These are phyloP conservation scores for Pythium diclinum DNA, from an alignment of 352 stramenopile genomes.

Conservation along the genomic window DNA sequence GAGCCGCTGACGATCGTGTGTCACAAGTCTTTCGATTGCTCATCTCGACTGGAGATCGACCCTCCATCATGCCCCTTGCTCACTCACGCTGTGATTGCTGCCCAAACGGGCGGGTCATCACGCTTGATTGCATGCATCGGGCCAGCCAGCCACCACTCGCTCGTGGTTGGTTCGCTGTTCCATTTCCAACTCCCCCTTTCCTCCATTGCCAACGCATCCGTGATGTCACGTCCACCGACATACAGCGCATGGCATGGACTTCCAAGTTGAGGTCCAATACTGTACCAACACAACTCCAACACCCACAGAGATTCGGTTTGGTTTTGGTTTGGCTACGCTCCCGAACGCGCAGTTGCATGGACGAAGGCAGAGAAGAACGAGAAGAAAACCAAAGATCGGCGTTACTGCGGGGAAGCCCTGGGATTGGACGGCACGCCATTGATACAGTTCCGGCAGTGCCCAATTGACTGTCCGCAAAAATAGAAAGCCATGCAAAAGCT, in stretches of 20 bases:
- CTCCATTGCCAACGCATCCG: too few relatives aligned
- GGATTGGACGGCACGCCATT: conserved; percentile 21
- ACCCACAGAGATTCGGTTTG: conserved; percentile 8
- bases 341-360: neutral
- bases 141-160: too few relatives aligned
- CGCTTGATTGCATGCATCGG: too few relatives aligned
- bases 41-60: conserved; percentile 4
- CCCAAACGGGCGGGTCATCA: too few relatives aligned
- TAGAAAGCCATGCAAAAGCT: conserved; percentile 19
- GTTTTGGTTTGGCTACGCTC: neutral
- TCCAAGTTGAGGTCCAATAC: too few relatives aligned
- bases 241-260: too few relatives aligned
- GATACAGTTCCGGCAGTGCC: conserved; percentile 19
- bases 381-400: neutral
- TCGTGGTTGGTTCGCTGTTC: too few relatives aligned
- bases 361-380: neutral
- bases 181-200: too few relatives aligned
- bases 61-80: too few relatives aligned
- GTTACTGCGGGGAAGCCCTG: neutral
- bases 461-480: conserved; percentile 17
- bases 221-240: too few relatives aligned
- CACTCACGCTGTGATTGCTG: too few relatives aligned
- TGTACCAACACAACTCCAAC: too few relatives aligned
- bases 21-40: conserved; percentile 11
- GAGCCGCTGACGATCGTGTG: conserved; percentile 5